Evolutionary conservation across 108 stramenopile genomes (phyloP), one percentile per base, ranked within the genome.

Genomic region (Schizochytrium sp.): DNA sequence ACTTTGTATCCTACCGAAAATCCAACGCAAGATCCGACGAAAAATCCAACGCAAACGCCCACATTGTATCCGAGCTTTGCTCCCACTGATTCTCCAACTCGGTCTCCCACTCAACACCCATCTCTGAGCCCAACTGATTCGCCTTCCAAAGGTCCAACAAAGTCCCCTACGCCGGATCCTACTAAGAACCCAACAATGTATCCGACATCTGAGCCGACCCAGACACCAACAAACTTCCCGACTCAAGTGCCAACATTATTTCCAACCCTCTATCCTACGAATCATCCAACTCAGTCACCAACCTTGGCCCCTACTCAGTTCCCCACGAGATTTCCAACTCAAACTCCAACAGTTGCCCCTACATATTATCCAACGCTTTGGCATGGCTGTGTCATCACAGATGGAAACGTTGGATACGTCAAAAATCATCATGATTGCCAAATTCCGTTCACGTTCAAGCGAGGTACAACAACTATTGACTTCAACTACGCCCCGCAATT

Each of bases 401-500:
- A 5, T 13, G 76, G 28, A 5, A 55, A 38, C 53, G 7, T 10
- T 10, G 76, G 47, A 0, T 83, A 10, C 15, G 53, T 40, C 0
- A 2, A 10, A 2, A 53, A 40, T 8, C 50, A 42, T 17, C 49
- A 10, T 13, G 28, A 83, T 1, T 83, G 76, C 76, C 76, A 83
- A 40, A 17, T 83, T 1, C 76, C 76, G 0, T 83, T 83, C 47
- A 1, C 45, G 28, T 49, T 47, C 76, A 17, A 40, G 40, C 12
- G 28, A 12, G 47, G 2, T 2, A 5, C 1, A 13, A 50, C 10
- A 8, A 40, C 76, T 2, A 5, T 56, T 38, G 3, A 10, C 10
- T 83, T 83, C 53, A 53, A 83, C 15, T 83, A 83, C 28, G 28
- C 76, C 0, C 76, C 76, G 15, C 47, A 28, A 55, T 83, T 83